These are phyloP conservation scores for Talaromyces funiculosus DNA, from an alignment of 2,329 filamentous ascomycete species.

Conservation along the genomic window DNA sequence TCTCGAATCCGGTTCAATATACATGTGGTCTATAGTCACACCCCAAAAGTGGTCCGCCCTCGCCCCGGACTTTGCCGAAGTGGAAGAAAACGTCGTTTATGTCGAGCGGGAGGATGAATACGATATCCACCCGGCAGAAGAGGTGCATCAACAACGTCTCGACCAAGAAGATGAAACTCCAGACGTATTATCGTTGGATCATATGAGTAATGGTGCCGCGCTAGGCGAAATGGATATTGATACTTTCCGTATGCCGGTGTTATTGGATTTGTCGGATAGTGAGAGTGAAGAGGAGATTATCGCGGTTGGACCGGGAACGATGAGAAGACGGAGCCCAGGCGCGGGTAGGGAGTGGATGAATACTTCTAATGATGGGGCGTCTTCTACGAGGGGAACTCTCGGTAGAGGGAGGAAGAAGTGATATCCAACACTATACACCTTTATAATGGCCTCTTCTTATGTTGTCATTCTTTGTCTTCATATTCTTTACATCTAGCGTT, in stretches of 20 bases:
- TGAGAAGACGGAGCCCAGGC: constrained; percentile 77
- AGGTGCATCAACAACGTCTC: constrained; percentile 82
- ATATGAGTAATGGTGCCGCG: constrained; percentile 40
- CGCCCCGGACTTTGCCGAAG: constrained; percentile 92
- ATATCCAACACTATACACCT: not conserved
- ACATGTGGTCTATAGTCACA: constrained; percentile 91
- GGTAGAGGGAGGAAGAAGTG: constrained; percentile 9
- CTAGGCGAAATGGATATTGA: constrained; percentile 50
- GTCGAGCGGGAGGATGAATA: constrained; percentile 95
- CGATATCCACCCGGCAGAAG: constrained; percentile 91
- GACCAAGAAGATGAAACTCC: constrained; percentile 91
- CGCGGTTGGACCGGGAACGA: constrained; percentile 67
- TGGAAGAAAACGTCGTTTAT: constrained; percentile 98
- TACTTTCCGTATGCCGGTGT: constrained; percentile 83
- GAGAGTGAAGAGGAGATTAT: constrained; percentile 89
- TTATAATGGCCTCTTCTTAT: not conserved
- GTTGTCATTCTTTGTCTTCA: not conserved
- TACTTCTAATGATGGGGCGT: constrained; percentile 24
- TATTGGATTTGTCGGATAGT: constrained; percentile 88
- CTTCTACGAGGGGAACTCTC: constrained; percentile 5
- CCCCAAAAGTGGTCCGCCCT: constrained; percentile 96
- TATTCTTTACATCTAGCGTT: not conserved
- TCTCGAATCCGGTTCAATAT: constrained; percentile 85
- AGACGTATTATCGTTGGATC: constrained; percentile 76
- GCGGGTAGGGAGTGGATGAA: constrained; percentile 64